Evolutionary conservation across 495 filamentous ascomycete species (phyloP), one percentile per base, ranked within the genome.

Genomic region (Chaetomidium leptoderma): DNA sequence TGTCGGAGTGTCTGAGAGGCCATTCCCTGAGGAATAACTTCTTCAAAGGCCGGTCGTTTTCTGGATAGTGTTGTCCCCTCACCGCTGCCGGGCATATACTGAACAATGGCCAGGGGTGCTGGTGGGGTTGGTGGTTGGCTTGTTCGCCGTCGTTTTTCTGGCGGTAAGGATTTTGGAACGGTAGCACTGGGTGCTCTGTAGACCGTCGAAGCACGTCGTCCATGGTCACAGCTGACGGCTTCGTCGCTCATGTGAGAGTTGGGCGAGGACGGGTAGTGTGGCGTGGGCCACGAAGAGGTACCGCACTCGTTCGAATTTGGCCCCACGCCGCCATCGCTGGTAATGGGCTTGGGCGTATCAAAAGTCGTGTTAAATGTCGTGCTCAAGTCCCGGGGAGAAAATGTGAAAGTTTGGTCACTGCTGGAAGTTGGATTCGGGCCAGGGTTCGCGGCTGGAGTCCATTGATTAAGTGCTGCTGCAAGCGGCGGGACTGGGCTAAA

Each of bases 31-130:
- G 44, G 17, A 0, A 27, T 26, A 3, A 39, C 35, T 16, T 57
- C 55, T 23, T 63, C 62, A 1, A 45, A 14, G 11, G 51, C 53
- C 19, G 58, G 40, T 6, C 65, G 54, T 51, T 65, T 67, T 36
- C 35, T 62, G 16, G 62, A 60, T 2, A 39, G 19, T 14, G 26
- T 49, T 29, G 23, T 53, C 42, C 48, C 45, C 1, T 32, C 32
- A 42, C 33, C 45, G 5, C 17, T 23, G 6, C n/a, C 27, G 1
- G 63, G 63, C 27, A 58, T 61, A 51, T 64, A 66, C 32, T 55
- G 53, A 23, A 69, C 52, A 24, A 69, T 54, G 42, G 65, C 39
- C 2, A 65, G 24, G 4, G 45, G 26, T 8, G 17, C 21, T 4
- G 46, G 4, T 6, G 47, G 11, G 37, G 21, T 1, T 53, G 53